Evolutionary conservation across 441 rosid genomes (phyloP), one percentile per base, ranked within the genome.

Genomic region (Pelargonium citronellum): DNA sequence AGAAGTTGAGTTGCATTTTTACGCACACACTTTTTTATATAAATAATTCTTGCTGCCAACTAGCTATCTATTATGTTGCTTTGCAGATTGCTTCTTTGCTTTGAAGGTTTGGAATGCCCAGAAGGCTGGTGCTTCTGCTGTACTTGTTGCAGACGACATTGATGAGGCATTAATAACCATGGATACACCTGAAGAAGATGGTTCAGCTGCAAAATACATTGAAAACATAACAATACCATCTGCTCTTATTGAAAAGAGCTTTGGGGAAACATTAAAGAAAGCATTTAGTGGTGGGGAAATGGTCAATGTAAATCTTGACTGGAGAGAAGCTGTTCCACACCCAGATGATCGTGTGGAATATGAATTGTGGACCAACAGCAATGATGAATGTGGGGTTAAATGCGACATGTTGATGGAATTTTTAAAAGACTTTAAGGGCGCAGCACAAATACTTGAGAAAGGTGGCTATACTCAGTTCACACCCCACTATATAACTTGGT

Each of bases 281-380:
- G 83, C 95, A 3, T 20, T 88, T 53, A 82, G 82, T 61, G 81
- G 74, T 58, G 97, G 94, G 0, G 89, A 92, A 69, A 92, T 95
- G 98, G 95, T 95, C 66, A 89, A 85, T 79, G 90, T 95, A 79
- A 95, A 91, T 77, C 98, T 95, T 77, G 99, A 95, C 74, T 95
- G 99, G 99, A 84, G 99, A 79, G 98, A 93, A 87, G 94, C 98
- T 7, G 97, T 93, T 73, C 98, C 98, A 0, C 97, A 93, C 80
- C 98, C 98, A 43, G 98, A 93, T 79, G 95, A 91, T 73, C 98
- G 98, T 44, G 98, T 93, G 57, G 97, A 91, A 80, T 93, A 93
- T 51, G 91, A 93, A 72, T 71, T 93, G 62, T 93, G 98, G 98
- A 89, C 98, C 77, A 93, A 84, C 78, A 93, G 98, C 84, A 93